phyloP scores from a whole-genome alignment of 2,329 filamentous ascomycete genomes.

The Cladophialophora immunda region DNA sequence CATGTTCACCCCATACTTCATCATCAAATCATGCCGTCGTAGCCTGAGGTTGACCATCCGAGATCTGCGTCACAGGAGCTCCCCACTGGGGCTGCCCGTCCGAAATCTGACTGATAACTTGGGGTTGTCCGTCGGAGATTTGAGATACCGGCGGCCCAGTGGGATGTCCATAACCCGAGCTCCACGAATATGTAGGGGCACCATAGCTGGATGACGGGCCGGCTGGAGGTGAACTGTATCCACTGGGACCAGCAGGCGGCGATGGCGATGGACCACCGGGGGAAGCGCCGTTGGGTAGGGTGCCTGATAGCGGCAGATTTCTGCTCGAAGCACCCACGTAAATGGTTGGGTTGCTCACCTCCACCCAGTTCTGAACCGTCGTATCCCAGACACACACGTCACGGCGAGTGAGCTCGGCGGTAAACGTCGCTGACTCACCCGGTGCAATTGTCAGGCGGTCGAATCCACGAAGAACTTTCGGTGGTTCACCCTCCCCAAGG shows the following conservation, averaged over 20 bases:
- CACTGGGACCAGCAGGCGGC: background rate
- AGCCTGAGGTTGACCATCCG: slow-evolving; percentile 34
- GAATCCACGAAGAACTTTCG: slow-evolving; percentile 77
- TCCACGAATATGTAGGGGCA: slow-evolving; percentile 7
- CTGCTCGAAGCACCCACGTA: slow-evolving; percentile 68
- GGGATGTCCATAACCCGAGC: slow-evolving; percentile 24
- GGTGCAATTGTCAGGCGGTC: slow-evolving; percentile 77
- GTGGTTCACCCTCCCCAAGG: slow-evolving; percentile 79
- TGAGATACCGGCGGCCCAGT: slow-evolving; percentile 31
- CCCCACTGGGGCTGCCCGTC: slow-evolving; percentile 20
- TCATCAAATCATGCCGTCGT: slow-evolving; percentile 38
- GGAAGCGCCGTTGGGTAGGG: slow-evolving; percentile 42
- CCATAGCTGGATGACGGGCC: slow-evolving; percentile 14
- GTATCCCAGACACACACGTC: slow-evolving; percentile 91
- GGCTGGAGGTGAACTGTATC: slow-evolving; percentile 3
- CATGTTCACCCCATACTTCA: slow-evolving; percentile 14
- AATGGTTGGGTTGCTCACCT: slow-evolving; percentile 63
- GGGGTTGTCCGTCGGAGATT: slow-evolving; percentile 45
- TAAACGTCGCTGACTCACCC: slow-evolving; percentile 73
- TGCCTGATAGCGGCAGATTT: slow-evolving; percentile 60
- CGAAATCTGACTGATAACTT: slow-evolving; percentile 35
- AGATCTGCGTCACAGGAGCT: slow-evolving; percentile 31
- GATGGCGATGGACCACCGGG: slow-evolving; percentile 14
- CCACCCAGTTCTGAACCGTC: slow-evolving; percentile 82
- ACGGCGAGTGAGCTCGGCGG: slow-evolving; percentile 74